These are phyloP conservation scores for Orobanche coerulescens DNA, from an alignment of 257 asterid species.

Conservation along the genomic window DNA sequence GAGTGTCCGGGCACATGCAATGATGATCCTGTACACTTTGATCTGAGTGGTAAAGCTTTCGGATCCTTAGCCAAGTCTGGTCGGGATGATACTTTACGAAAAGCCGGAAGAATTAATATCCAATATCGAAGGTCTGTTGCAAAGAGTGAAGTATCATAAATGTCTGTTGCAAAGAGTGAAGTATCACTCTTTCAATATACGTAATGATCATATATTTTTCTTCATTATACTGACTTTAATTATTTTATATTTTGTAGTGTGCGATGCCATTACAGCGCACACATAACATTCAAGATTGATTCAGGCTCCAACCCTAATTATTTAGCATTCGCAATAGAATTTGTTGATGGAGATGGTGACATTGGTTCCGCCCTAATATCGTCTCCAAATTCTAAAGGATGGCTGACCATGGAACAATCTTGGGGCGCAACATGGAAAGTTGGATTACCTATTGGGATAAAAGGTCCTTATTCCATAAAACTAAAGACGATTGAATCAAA, in stretches of 20 bases:
- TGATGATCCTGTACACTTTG: slow-evolving; percentile 22
- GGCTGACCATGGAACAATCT: slow-evolving; percentile 28
- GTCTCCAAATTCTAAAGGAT: slow-evolving; percentile 15
- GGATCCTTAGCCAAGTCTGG: slow-evolving; percentile 23
- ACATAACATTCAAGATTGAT: slow-evolving; percentile 26
- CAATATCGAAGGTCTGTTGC: slow-evolving; percentile 23
- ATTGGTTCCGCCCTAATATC: slow-evolving; percentile 21
- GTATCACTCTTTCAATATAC: too few relatives aligned
- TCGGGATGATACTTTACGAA: neutral
- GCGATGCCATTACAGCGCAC: slow-evolving; percentile 18
- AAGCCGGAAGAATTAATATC: slow-evolving; percentile 18
- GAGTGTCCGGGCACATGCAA: slow-evolving; percentile 27
- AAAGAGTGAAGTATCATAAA: too few relatives aligned
- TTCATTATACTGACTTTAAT: neutral
- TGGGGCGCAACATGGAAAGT: slow-evolving; percentile 33
- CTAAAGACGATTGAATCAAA: slow-evolving; percentile 22
- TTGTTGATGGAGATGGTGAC: slow-evolving; percentile 38
- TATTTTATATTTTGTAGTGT: slow-evolving; percentile 20
- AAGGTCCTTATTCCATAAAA: slow-evolving; percentile 32
- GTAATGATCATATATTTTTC: neutral
- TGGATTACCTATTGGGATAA: neutral
- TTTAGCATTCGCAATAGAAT: slow-evolving; percentile 29
- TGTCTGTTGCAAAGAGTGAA: too few relatives aligned
- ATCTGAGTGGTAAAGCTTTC: slow-evolving; percentile 25
- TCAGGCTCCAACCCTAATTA: slow-evolving; percentile 24